These are phyloP conservation scores for Jamesozyma hellenica DNA, from an alignment of 805 yeast genomes.

Conservation along the genomic window DNA sequence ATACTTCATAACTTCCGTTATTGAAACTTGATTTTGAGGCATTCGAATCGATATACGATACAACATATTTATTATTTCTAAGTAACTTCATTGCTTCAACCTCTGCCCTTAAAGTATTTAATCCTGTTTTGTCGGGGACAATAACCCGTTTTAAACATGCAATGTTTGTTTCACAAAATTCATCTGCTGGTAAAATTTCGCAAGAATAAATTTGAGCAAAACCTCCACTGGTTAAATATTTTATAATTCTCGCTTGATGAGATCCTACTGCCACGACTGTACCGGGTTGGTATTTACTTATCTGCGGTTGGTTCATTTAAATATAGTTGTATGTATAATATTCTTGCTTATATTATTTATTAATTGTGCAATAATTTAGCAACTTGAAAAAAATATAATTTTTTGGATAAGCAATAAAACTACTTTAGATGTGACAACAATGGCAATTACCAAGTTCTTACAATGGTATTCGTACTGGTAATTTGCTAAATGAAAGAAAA, in stretches of 20 bases:
- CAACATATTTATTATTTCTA: constrained; percentile 68
- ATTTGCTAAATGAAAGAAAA: too few species aligned
- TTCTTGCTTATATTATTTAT: too few species aligned
- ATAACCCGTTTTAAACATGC: constrained; percentile 93
- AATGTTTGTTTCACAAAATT: constrained; percentile 36
- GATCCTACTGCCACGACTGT: constrained; percentile 75
- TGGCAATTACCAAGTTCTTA: too few species aligned
- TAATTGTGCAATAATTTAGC: too few species aligned
- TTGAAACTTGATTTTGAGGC: constrained; percentile 59
- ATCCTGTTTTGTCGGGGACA: constrained; percentile 80
- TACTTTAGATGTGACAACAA: too few species aligned
- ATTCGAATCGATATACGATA: constrained; percentile 88
- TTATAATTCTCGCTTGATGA: constrained; percentile 56
- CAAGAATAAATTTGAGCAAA: constrained; percentile 92
- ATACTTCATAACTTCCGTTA: constrained; percentile 60
- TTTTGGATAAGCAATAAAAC: too few species aligned
- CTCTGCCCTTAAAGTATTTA: constrained; percentile 80
- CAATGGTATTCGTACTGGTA: too few species aligned
- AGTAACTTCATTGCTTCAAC: constrained; percentile 95
- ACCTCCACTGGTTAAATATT: constrained; percentile 83
- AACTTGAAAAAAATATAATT: too few species aligned
- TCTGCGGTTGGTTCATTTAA: constrained; percentile 41
- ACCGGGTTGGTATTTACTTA: constrained; percentile 62
- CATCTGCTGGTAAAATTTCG: constrained; percentile 45
- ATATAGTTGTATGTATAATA: background rate